Evolutionary conservation across 2,329 filamentous ascomycete genomes (phyloP).

Genomic region (Phialemoniopsis sp.): DNA sequence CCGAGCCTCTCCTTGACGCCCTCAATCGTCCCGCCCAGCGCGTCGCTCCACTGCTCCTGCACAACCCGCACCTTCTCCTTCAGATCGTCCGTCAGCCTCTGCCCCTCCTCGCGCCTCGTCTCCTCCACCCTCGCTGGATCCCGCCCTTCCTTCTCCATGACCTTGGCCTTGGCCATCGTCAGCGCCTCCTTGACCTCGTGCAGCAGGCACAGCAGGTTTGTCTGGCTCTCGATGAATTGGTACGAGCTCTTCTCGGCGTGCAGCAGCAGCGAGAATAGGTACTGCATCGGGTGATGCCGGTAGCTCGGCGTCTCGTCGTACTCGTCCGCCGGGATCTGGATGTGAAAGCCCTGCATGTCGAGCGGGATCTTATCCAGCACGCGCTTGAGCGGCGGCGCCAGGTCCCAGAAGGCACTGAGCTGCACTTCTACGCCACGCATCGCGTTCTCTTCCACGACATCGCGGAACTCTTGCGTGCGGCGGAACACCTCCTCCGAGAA

Average conservation of each 20-base stretch:
- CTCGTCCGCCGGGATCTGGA: slow-evolving; percentile 76
- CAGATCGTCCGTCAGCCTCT: slow-evolving; percentile 72
- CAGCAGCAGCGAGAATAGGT: slow-evolving; percentile 78
- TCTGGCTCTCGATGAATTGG: slow-evolving; percentile 95
- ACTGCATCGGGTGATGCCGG: slow-evolving; percentile 77
- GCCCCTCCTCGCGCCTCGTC: slow-evolving; percentile 64
- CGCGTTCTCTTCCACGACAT: slow-evolving; percentile 79
- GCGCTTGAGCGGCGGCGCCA: slow-evolving; percentile 75
- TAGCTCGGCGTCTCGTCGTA: slow-evolving; percentile 85
- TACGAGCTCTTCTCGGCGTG: slow-evolving; percentile 92
- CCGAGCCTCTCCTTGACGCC: slow-evolving; percentile 71
- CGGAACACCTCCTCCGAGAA: slow-evolving; percentile 69
- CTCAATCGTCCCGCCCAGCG: slow-evolving; percentile 73
- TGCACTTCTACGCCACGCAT: slow-evolving; percentile 86
- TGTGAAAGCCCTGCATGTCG: slow-evolving; percentile 54
- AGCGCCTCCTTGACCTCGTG: slow-evolving; percentile 86
- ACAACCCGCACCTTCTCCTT: slow-evolving; percentile 92
- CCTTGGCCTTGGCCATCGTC: slow-evolving; percentile 59
- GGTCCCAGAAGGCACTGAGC: slow-evolving; percentile 95
- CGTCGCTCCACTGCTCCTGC: slow-evolving; percentile 86
- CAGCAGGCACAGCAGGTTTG: slow-evolving; percentile 81
- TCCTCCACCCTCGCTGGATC: slow-evolving; percentile 42
- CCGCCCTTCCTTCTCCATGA: slow-evolving; percentile 23
- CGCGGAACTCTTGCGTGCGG: slow-evolving; percentile 72
- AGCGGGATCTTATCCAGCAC: slow-evolving; percentile 76